Percentiles rank a stretch among this genome's conserved stretches.
Conservation (phyloP, 129 eudicot species). For the Daucus carota region DNA sequence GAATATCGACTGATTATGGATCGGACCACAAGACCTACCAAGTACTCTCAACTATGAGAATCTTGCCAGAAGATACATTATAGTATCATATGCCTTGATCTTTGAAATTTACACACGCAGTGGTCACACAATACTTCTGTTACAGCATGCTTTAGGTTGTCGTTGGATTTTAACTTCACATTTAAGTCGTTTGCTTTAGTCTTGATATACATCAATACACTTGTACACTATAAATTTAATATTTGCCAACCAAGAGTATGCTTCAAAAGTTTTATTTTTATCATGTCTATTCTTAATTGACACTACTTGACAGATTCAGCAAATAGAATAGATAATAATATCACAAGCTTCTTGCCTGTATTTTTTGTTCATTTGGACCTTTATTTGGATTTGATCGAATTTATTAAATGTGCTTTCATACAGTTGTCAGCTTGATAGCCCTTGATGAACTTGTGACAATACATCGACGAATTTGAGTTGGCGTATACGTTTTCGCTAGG, state of each 20-base stretch:
- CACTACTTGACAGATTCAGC: not conserved
- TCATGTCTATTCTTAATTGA: not conserved
- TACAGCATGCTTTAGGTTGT: not conserved
- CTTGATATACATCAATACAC: not conserved
- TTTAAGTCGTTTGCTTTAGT: not conserved
- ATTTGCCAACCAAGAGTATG: not conserved
- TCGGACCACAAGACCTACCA: too few species aligned
- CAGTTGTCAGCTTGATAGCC: not conserved
- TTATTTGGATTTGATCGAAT: not conserved
- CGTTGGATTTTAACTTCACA: not conserved
- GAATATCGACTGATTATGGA: too few species aligned
- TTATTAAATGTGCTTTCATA: not conserved
- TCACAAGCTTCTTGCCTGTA: too few species aligned
- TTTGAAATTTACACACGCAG: too few species aligned
- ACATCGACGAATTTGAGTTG: not conserved
- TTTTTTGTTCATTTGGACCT: too few species aligned
- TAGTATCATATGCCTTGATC: too few species aligned
- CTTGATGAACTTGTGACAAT: not conserved
- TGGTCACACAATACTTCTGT: too few species aligned
- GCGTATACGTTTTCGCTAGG: not conserved
- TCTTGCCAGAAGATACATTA: too few species aligned
- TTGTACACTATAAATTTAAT: not conserved
- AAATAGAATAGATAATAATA: not conserved
- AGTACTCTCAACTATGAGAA: too few species aligned
- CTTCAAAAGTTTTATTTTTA: not conserved